Percentiles rank a stretch among this genome's conserved stretches.
Evolutionary conservation across 2,329 filamentous ascomycete species (phyloP).

Genomic region (Apiospora hydei): DNA sequence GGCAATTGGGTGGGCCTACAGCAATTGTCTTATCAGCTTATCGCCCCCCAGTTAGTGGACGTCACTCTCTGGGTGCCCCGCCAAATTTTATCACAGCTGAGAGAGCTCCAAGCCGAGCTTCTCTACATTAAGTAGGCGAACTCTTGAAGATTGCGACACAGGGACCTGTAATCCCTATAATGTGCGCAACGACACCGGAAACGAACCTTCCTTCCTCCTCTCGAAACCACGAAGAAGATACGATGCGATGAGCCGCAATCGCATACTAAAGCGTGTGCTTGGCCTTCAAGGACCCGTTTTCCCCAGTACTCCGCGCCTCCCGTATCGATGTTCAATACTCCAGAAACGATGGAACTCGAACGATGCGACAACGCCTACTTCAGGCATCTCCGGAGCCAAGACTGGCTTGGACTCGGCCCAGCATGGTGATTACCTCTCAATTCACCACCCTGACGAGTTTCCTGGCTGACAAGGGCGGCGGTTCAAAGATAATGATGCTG

Average conservation of each 20-base stretch:
- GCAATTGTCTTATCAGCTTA: not conserved
- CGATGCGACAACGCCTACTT: not conserved
- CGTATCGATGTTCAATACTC: not conserved
- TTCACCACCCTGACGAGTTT: not conserved
- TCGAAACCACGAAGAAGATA: not conserved
- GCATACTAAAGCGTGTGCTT: not conserved
- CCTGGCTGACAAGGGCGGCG: not conserved
- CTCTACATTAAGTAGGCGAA: not conserved
- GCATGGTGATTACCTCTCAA: conserved; percentile 8
- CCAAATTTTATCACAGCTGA: not conserved
- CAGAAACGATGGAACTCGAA: conserved; percentile 6
- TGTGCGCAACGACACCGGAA: not conserved
- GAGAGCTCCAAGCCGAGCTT: not conserved
- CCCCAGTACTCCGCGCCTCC: not conserved
- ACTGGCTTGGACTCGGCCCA: not conserved
- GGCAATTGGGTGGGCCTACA: not conserved
- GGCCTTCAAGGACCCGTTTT: conserved; percentile 2
- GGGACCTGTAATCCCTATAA: not conserved
- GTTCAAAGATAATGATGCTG: not conserved
- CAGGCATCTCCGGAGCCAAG: not conserved
- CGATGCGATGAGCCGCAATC: conserved; percentile 12
- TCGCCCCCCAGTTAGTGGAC: not conserved
- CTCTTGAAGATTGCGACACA: not conserved
- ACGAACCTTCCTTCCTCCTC: not conserved
- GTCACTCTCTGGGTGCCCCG: not conserved